A percentile compares a stretch with the other conserved stretches of the same genome.
These are phyloP conservation scores for Aspergillus heteromorphus DNA, from an alignment of 495 filamentous ascomycete species.

Conservation along the genomic window DNA sequence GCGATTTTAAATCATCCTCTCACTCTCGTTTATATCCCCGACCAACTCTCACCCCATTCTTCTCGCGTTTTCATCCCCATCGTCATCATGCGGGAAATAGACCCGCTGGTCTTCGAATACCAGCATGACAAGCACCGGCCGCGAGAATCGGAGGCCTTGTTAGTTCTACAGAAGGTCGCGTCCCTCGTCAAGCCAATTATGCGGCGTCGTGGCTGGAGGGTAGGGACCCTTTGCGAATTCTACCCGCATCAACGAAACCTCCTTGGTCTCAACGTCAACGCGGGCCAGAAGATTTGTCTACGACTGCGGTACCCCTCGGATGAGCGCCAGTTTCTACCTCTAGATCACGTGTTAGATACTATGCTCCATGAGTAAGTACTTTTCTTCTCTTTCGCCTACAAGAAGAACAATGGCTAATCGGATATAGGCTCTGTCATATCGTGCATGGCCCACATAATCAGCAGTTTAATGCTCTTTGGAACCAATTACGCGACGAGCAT, in stretches of 20 bases:
- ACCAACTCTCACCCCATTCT: background rate
- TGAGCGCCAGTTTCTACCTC: conserved; percentile 68
- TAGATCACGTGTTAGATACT: conserved; percentile 78
- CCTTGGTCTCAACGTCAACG: conserved; percentile 75
- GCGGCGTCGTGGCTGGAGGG: conserved; percentile 76
- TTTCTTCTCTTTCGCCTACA: background rate
- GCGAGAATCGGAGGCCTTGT: conserved; percentile 72
- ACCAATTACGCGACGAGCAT: conserved; percentile 82
- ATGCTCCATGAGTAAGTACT: conserved; percentile 83
- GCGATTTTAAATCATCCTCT: background rate
- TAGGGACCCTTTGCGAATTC: conserved; percentile 79
- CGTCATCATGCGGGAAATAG: conserved; percentile 55
- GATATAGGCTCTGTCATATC: conserved; percentile 68
- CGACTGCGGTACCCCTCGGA: conserved; percentile 76
- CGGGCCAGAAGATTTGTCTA: conserved; percentile 73
- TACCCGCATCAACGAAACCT: conserved; percentile 70
- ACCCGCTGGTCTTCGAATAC: conserved; percentile 68
- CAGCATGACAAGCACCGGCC: conserved; percentile 71
- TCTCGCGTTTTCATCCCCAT: background rate
- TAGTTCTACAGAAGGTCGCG: conserved; percentile 75
- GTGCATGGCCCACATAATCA: conserved; percentile 76
- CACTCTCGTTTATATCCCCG: background rate
- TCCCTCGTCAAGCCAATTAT: conserved; percentile 95
- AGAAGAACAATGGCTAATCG: background rate
- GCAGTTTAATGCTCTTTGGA: conserved; percentile 79